Evolutionary conservation across 2,329 filamentous ascomycete genomes (phyloP), one percentile per base, ranked within the genome.

Genomic region (Diplodia scrobiculata): DNA sequence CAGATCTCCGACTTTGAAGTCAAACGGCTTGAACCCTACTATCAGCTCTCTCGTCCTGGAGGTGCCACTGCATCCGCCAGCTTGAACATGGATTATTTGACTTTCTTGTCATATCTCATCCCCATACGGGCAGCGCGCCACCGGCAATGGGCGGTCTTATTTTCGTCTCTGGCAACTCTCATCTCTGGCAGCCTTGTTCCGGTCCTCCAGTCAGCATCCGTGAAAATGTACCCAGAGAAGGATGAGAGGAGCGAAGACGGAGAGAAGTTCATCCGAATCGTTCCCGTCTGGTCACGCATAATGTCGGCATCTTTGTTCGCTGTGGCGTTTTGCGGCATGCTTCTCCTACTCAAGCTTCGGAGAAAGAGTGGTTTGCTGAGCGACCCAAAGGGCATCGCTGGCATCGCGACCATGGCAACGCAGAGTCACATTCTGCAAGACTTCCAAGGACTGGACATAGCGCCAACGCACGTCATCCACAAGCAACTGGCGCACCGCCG

Each of bases 31-130:
- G 81, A 83, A 67, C 81, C 81, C 5, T 83, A 79, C 67, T 83
- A 83, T 67, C 81, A 78, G 50, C 69, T 78, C 2, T 80, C 72
- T 55, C 74, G 72, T 65, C 74, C 69, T 63, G 72, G 70, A 21
- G 74, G 75, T 66, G 78, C 74, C 66, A 80, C 72, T 17, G 71
- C 80, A 13, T 73, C 71, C 13, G 76, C 77, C 72, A 90, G 87
- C 0, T 84, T 92, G 72, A 91, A 91, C 69, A 88, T 90, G 68
- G 88, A 91, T 74, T 92, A 92, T 67, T 82, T 90, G 52, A 91
- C 89, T 5, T 84, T 86, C 70, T 85, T 89, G 77, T 87, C 84
- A 71, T 86, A 90, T 71, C 76, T 89, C 47, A 83, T 88, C 2
- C 89, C 89, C 0, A 75, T 91, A 4, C 81, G 84, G 53, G 89